Conservation (phyloP, 2,329 filamentous ascomycete genomes). For the Fusarium neocosmosporiellum region DNA sequence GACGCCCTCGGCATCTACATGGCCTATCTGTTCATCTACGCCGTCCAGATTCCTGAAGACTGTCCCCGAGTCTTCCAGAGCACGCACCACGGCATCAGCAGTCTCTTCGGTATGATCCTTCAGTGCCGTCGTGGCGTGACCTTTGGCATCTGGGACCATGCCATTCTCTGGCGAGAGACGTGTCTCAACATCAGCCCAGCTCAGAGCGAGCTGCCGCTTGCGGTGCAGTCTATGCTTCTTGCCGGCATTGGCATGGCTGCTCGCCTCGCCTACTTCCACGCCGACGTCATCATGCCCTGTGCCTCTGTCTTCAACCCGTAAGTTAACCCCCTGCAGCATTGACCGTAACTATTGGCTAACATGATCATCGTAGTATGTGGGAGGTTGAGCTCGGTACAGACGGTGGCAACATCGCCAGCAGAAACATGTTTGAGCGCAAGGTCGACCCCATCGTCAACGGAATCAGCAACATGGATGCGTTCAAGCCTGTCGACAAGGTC, state of each 20-base stretch:
- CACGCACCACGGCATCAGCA: constrained; percentile 35
- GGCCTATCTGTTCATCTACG: constrained; percentile 34
- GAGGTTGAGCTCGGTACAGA: constrained; percentile 35
- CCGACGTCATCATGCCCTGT: constrained; percentile 36
- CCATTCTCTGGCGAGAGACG: constrained; percentile 34
- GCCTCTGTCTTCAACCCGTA: constrained; percentile 37
- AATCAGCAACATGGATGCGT: constrained; percentile 34
- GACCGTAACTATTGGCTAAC: background rate
- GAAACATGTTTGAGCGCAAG: constrained; percentile 32
- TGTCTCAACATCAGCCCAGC: constrained; percentile 35
- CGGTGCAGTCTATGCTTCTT: constrained; percentile 33
- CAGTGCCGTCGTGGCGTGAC: constrained; percentile 29
- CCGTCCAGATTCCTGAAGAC: constrained; percentile 24
- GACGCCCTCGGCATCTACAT: constrained; percentile 25
- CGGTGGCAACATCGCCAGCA: constrained; percentile 17
- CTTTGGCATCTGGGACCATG: constrained; percentile 38
- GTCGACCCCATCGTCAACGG: constrained; percentile 36
- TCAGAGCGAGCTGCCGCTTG: constrained; percentile 26
- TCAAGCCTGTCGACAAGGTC: constrained; percentile 32
- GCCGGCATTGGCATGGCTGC: constrained; percentile 30
- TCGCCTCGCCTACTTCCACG: constrained; percentile 35
- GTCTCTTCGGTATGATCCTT: constrained; percentile 29
- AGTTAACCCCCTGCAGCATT: background rate
- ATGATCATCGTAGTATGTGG: constrained; percentile 22
- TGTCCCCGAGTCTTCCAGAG: constrained; percentile 36